A percentile compares a stretch with the other conserved stretches of the same genome.
Conservation (phyloP, 495 filamentous ascomycete genomes). For the Aspergillus nidulans region DNA sequence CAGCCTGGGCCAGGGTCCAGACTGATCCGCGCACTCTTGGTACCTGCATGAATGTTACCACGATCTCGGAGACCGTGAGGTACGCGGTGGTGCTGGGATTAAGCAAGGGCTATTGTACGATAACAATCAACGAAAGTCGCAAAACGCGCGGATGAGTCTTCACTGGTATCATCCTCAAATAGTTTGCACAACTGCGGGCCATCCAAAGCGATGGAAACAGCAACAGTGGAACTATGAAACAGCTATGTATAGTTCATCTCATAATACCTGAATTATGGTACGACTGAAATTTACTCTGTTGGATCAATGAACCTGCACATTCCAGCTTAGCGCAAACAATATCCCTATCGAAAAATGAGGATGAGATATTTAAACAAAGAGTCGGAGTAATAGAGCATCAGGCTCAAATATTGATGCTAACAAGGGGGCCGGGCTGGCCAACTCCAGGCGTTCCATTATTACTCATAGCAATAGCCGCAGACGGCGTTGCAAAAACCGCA, state of each 20-base stretch:
- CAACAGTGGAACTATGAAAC: background rate
- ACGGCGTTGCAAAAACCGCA: background rate
- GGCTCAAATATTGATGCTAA: background rate
- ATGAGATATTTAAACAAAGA: background rate
- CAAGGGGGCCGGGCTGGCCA: background rate
- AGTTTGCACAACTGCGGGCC: background rate
- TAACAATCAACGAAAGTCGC: background rate
- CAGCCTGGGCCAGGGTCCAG: background rate
- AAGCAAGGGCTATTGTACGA: background rate
- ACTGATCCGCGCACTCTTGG: background rate
- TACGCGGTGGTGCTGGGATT: background rate
- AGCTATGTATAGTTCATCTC: background rate
- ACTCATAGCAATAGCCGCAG: background rate
- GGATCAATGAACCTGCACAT: background rate
- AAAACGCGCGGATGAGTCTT: background rate
- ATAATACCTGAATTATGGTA: background rate
- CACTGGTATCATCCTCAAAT: background rate
- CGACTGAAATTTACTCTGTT: background rate
- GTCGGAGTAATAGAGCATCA: background rate
- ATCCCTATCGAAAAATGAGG: background rate
- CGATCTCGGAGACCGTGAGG: background rate
- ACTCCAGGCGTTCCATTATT: background rate
- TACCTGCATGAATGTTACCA: constrained; percentile 12
- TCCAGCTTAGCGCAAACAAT: background rate
- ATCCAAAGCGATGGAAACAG: background rate